These are phyloP conservation scores for Mediolabrus comicus DNA, from an alignment of 108 stramenopile genomes.

Conservation along the genomic window DNA sequence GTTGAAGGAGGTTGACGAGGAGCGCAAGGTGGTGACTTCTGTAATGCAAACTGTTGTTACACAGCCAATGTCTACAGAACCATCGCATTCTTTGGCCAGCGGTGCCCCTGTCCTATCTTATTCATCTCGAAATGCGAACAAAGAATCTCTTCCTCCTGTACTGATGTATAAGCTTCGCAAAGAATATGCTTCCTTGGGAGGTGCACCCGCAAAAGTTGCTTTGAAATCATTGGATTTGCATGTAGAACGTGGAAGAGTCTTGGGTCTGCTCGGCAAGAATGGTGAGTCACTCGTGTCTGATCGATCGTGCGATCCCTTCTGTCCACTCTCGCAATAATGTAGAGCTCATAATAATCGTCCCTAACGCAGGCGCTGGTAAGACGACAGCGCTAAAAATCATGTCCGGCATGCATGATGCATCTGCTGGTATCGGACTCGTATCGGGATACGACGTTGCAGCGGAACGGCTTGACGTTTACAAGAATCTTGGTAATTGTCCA, in stretches of 20 bases:
- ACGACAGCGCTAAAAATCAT: constrained; percentile 71
- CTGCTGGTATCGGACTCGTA: constrained; percentile 57
- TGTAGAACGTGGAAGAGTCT: constrained; percentile 59
- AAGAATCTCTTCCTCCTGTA: constrained; percentile 41
- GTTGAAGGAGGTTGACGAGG: constrained; percentile 27
- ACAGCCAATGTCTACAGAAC: not conserved
- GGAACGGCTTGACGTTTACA: constrained; percentile 53
- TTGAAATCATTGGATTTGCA: constrained; percentile 51
- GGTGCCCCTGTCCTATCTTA: constrained; percentile 10
- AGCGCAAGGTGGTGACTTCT: constrained; percentile 13
- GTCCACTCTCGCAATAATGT: no score
- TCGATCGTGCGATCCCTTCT: no score
- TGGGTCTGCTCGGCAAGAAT: constrained; percentile 71
- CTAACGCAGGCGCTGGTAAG: no score
- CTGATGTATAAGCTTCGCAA: constrained; percentile 54
- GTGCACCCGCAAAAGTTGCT: constrained; percentile 47
- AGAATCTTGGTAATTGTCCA: constrained; percentile 69
- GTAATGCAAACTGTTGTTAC: constrained; percentile 21
- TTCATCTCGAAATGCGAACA: constrained; percentile 3
- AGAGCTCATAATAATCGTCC: no score
- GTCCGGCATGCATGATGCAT: constrained; percentile 52
- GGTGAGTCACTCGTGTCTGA: no score
- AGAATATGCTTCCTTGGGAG: constrained; percentile 50
- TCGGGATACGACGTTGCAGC: constrained; percentile 50
- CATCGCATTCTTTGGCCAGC: not conserved